Evolutionary conservation across 257 asterid genomes (phyloP), one percentile per base, ranked within the genome.

Genomic region (Ocimum tenuiflorum): DNA sequence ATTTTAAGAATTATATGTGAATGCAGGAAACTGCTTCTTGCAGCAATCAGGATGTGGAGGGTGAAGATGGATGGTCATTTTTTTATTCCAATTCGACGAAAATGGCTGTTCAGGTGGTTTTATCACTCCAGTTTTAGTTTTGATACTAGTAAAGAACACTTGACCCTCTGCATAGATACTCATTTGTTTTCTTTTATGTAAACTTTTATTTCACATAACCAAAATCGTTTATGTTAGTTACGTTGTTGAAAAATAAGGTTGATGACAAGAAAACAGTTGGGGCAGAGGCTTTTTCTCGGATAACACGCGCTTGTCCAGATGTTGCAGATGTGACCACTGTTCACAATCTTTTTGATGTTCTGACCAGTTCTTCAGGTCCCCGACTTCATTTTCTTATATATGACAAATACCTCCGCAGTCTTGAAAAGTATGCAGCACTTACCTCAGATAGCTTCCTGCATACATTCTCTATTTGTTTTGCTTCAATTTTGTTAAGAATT

Each of bases 41-140:
- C 60, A 72, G 79, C 82, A 68, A 73, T 64, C 81, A 73, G 70
- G 92, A 81, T 36, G 86, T 67, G 60, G 96, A 86, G 82, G 82
- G 85, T 35, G 97, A 89, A 56, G 90, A 84, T 63, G 79, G 85
- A 61, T 84, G 89, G 88, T 84, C 97, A 43, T 78, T 91, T 52
- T 91, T 91, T 78, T 91, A 86, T 74, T 84, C 91, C 41, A 86
- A 75, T 65, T 83, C 94, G 27, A 91, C 94, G 60, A 85, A 80
- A 63, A 91, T 84, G 96, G 97, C 96, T 71, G 94, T 91, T 76
- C 83, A 91, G 97, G 97, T 88, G 62, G 75, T 73, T 42, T 65
- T 52, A 38, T 63, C 63, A 11, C 59, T 68, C 56, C 52, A 35
- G 11, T 39, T 53, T 59, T 71, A 18, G 7, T 14, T 23, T 8